Evolutionary conservation across 805 yeast species (phyloP).

Genomic region (Cyberlindnera mycetangii): DNA sequence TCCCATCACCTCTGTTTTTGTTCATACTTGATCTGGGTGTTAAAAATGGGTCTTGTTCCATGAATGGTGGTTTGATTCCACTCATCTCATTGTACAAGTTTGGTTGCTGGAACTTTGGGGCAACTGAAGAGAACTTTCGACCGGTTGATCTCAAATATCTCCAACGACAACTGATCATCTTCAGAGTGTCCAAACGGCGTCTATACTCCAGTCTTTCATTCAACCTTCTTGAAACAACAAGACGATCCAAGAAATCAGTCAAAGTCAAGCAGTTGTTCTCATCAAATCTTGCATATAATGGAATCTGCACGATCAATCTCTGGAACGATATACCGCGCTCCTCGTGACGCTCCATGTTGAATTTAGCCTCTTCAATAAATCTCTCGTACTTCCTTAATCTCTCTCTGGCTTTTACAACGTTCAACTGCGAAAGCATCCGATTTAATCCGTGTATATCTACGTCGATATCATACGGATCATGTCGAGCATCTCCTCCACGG

Average conservation of each 20-base stretch:
- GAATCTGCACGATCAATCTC: conserved; percentile 60
- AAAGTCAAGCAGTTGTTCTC: conserved; percentile 73
- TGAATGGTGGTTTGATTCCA: not conserved
- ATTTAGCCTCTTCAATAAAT: conserved; percentile 65
- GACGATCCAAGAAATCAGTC: conserved; percentile 64
- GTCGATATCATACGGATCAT: conserved; percentile 59
- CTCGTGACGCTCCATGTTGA: conserved; percentile 53
- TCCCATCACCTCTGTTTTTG: not conserved
- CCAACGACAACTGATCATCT: conserved; percentile 37
- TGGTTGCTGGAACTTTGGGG: conserved; percentile 3
- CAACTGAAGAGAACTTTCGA: conserved; percentile 2
- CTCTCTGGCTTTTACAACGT: conserved; percentile 50
- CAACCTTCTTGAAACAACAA: conserved; percentile 55
- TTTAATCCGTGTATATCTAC: conserved; percentile 55
- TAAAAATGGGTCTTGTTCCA: not conserved
- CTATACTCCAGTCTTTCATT: conserved; percentile 38
- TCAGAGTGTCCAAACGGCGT: conserved; percentile 32
- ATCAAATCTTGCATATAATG: conserved; percentile 74
- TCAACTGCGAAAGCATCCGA: conserved; percentile 48
- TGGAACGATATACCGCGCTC: conserved; percentile 66
- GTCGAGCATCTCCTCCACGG: conserved; percentile 7
- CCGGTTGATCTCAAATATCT: conserved; percentile 25
- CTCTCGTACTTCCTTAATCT: conserved; percentile 57
- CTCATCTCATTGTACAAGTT: not conserved
- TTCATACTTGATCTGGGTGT: conserved; percentile 12